These are phyloP conservation scores for Dimargaris cristalligena DNA, from an alignment of 192 early-diverging fungal species.

Conservation along the genomic window DNA sequence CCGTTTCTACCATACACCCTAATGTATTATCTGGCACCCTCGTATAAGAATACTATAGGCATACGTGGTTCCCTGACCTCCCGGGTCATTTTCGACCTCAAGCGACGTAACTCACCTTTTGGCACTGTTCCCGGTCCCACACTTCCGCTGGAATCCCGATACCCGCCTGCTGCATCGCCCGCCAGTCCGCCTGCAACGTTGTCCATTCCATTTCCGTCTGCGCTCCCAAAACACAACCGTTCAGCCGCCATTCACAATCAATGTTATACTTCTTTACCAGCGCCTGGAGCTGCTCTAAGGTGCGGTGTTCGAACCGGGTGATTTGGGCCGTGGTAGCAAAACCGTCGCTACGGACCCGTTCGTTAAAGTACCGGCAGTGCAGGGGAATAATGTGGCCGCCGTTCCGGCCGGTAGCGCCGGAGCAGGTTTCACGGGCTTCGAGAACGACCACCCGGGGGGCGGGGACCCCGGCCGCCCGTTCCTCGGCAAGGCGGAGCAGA, in stretches of 20 bases:
- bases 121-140: neutral
- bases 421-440: conserved; percentile 22
- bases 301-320: conserved; percentile 17
- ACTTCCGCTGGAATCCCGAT: neutral
- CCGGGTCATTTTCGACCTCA: too few relatives aligned
- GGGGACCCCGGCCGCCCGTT: neutral
- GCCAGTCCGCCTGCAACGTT: neutral
- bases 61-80: neutral
- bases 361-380: conserved; percentile 2
- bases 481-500: conserved; percentile 12
- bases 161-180: conserved; percentile 1
- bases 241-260: conserved; percentile 6
- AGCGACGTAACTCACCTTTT: neutral
- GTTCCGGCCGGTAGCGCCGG: conserved; percentile 34
- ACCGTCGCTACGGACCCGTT: neutral
- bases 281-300: conserved; percentile 10
- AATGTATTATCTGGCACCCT: too few relatives aligned
- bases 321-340: conserved; percentile 5
- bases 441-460: conserved; percentile 17
- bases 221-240: neutral
- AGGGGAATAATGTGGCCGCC: conserved; percentile 25
- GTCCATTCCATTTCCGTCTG: neutral
- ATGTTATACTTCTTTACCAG: conserved; percentile 7
- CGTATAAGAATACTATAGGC: too few relatives aligned
- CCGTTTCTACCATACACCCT: too few relatives aligned